A percentile compares a stretch with the other conserved stretches of the same genome.
These are phyloP conservation scores for Cephalotrichum gorgonifer DNA, from an alignment of 2,329 filamentous ascomycete genomes.

Conservation along the genomic window DNA sequence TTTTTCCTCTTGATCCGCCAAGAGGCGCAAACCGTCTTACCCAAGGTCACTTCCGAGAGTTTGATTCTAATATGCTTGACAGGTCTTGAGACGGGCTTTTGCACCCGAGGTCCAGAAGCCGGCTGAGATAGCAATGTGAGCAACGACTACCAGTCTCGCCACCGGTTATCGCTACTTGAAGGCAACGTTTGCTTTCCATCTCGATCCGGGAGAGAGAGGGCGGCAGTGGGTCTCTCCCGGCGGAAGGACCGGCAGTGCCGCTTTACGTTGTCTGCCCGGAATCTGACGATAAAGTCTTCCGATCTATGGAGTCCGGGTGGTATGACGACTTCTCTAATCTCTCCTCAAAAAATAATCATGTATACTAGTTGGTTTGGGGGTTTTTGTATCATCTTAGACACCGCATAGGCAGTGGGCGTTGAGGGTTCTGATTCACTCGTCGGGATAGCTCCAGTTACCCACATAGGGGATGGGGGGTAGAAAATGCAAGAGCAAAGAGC, in stretches of 20 bases:
- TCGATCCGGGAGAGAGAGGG: neutral
- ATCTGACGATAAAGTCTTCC: neutral
- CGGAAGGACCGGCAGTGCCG: neutral
- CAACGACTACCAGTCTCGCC: neutral
- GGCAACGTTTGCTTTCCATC: neutral
- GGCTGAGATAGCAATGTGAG: constrained; percentile 3
- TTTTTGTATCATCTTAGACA: constrained; percentile 6
- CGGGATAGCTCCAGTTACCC: neutral
- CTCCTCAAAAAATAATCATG: constrained; percentile 4
- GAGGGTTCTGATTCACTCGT: constrained; percentile 1
- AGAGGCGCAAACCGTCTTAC: neutral
- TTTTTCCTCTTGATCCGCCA: neutral
- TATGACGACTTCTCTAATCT: neutral
- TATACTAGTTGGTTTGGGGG: constrained; percentile 3
- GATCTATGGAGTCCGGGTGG: neutral
- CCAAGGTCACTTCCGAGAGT: neutral
- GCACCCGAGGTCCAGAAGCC: constrained; percentile 7
- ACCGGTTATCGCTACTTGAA: neutral
- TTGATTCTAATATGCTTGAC: constrained; percentile 4
- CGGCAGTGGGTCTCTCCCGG: neutral
- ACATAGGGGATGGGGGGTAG: neutral
- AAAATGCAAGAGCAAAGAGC: neutral
- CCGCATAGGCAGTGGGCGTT: constrained; percentile 7
- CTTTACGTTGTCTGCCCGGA: neutral
- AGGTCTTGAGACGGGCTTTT: constrained; percentile 10